Evolutionary conservation across 2,329 filamentous ascomycete species (phyloP).

Genomic region (Epicoccum sorghinum): DNA sequence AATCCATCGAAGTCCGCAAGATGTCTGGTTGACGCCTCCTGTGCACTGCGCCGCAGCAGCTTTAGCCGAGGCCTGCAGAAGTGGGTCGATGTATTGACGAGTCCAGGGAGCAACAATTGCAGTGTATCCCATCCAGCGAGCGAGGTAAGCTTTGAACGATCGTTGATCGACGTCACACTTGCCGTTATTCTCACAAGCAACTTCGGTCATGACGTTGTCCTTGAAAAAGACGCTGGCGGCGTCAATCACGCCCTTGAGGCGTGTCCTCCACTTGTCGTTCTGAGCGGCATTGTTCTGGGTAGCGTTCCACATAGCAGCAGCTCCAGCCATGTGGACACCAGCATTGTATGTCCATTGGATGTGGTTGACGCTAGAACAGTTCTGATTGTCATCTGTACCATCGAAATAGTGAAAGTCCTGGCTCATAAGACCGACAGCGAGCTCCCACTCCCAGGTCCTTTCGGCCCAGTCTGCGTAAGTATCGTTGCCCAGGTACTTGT

Average conservation of each 20-base stretch:
- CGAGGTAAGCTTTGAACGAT: conserved; percentile 54
- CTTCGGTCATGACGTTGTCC: conserved; percentile 54
- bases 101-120: conserved; percentile 49
- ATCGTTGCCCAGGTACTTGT: conserved; percentile 69
- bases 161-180: conserved; percentile 57
- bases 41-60: conserved; percentile 63
- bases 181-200: conserved; percentile 53
- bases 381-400: conserved; percentile 51
- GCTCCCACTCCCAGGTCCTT: conserved; percentile 65
- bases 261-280: conserved; percentile 38
- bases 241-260: conserved; percentile 44
- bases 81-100: conserved; percentile 53
- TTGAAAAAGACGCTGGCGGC: conserved; percentile 52
- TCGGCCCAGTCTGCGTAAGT: conserved; percentile 65
- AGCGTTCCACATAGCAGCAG: conserved; percentile 56
- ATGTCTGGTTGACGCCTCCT: conserved; percentile 54
- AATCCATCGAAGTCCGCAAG: conserved; percentile 56
- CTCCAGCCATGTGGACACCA: conserved; percentile 54
- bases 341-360: conserved; percentile 57
- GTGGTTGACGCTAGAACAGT: conserved; percentile 53
- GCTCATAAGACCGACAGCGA: conserved; percentile 57
- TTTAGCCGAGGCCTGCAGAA: conserved; percentile 60
- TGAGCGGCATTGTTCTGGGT: conserved; percentile 48
- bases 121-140: conserved; percentile 52
- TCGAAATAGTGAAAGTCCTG: conserved; percentile 54